Evolutionary conservation across 257 asterid genomes (phyloP).

Genomic region (Ligustrum vulgare): DNA sequence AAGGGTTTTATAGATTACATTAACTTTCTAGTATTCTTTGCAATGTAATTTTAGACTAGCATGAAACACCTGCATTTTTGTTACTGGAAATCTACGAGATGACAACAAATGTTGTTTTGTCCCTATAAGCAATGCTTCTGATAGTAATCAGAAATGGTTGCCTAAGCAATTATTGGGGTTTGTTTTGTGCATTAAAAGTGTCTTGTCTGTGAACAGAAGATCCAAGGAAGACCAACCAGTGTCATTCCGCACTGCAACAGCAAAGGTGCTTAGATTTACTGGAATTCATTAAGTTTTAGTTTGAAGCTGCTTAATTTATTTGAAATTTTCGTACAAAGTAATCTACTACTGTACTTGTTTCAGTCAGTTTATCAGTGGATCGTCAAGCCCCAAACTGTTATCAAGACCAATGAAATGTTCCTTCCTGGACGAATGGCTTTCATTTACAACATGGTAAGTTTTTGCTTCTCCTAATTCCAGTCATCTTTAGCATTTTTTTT

Average conservation of each 20-base stretch:
- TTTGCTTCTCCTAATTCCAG: not conserved
- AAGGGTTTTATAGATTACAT: not conserved
- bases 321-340: slow-evolving; percentile 21
- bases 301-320: slow-evolving; percentile 13
- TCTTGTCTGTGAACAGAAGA: slow-evolving; percentile 54
- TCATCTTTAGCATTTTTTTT: slow-evolving; percentile 4
- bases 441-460: slow-evolving; percentile 76
- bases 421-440: slow-evolving; percentile 99
- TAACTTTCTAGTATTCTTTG: not conserved
- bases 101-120: slow-evolving; percentile 5
- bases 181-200: slow-evolving; percentile 23
- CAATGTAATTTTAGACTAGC: not conserved
- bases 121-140: slow-evolving; percentile 1
- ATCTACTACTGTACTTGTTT: slow-evolving; percentile 19
- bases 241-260: slow-evolving; percentile 83
- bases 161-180: slow-evolving; percentile 8
- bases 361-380: slow-evolving; percentile 94
- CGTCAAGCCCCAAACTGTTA: slow-evolving; percentile 82
- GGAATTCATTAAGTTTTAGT: not conserved
- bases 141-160: not conserved
- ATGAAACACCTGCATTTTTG: not conserved
- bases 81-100: not conserved
- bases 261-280: slow-evolving; percentile 53
- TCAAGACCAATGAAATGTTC: slow-evolving; percentile 95
- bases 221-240: slow-evolving; percentile 80